Conservation (phyloP, 139 green algal species). For the Chlamydomonas sp. region DNA sequence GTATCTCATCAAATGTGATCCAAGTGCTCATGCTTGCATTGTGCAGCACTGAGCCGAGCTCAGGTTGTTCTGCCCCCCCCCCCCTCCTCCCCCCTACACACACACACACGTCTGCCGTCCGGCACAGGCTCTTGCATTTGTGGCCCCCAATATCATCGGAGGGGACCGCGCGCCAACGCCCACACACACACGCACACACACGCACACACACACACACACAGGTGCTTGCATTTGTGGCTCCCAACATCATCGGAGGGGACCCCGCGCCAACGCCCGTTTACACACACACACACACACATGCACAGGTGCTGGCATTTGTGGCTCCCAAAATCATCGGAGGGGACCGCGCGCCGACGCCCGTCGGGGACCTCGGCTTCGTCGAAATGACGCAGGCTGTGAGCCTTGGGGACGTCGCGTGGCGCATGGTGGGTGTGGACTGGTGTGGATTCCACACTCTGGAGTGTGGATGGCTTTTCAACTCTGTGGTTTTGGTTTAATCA, state of each 20-base stretch:
- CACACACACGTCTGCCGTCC: too few relatives aligned
- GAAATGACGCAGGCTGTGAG: conserved; percentile 92
- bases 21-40: too few relatives aligned
- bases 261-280: conserved; percentile 84
- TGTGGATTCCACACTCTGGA: neutral
- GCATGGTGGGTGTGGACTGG: conserved; percentile 16
- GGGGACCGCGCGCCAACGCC: conserved; percentile 77
- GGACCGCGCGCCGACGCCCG: conserved; percentile 74
- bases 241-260: conserved; percentile 79
- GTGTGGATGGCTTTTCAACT: too few relatives aligned
- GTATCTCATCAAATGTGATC: conserved; percentile 74
- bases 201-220: too few relatives aligned
- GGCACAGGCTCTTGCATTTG: too few relatives aligned
- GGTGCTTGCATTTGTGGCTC: conserved; percentile 93
- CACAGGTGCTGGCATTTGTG: conserved; percentile 87
- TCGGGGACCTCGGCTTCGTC: conserved; percentile 93
- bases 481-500: conserved; percentile 28
- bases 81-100: conserved; percentile 89
- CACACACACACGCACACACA: too few relatives aligned
- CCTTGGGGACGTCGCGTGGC: conserved; percentile 57
- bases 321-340: conserved; percentile 90
- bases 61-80: too few relatives aligned
- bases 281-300: too few relatives aligned
- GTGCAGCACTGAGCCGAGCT: too few relatives aligned
- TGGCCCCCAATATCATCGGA: conserved; percentile 88